These are phyloP conservation scores for Solanum chiquidenum DNA, from an alignment of 257 asterid genomes.

Conservation along the genomic window DNA sequence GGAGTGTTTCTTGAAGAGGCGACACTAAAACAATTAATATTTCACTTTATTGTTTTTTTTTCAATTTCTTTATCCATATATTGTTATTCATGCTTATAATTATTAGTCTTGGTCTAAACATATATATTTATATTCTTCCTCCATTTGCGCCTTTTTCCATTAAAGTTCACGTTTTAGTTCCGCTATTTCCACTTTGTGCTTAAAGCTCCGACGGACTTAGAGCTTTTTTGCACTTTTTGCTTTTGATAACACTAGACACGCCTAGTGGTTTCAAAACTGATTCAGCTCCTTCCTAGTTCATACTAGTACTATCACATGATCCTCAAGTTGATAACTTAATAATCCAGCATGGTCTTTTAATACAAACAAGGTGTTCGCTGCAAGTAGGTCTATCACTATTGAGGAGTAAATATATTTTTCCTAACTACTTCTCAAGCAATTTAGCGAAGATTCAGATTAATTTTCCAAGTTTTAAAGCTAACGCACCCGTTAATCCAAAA, in stretches of 20 bases:
- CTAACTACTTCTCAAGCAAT: background rate
- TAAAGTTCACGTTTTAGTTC: background rate
- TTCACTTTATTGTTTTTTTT: too few relatives aligned
- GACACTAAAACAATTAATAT: background rate
- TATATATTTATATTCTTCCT: background rate
- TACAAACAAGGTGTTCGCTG: background rate
- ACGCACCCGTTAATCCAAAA: background rate
- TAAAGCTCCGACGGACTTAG: background rate
- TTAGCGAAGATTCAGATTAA: background rate
- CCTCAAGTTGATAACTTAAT: background rate
- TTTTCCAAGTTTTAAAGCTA: background rate
- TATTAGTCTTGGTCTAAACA: background rate
- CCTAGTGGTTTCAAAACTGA: background rate
- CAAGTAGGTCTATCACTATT: background rate
- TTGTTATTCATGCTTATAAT: background rate
- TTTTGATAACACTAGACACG: background rate
- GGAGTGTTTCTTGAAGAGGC: background rate
- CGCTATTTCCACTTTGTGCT: background rate
- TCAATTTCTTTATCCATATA: too few relatives aligned
- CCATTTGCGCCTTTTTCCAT: background rate
- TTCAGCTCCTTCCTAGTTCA: background rate
- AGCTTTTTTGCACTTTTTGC: background rate
- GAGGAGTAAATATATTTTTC: background rate
- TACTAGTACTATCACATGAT: background rate
- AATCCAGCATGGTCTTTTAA: background rate